Evolutionary conservation across 192 early-diverging fungal species (phyloP).

Genomic region (Coemansia asiatica): DNA sequence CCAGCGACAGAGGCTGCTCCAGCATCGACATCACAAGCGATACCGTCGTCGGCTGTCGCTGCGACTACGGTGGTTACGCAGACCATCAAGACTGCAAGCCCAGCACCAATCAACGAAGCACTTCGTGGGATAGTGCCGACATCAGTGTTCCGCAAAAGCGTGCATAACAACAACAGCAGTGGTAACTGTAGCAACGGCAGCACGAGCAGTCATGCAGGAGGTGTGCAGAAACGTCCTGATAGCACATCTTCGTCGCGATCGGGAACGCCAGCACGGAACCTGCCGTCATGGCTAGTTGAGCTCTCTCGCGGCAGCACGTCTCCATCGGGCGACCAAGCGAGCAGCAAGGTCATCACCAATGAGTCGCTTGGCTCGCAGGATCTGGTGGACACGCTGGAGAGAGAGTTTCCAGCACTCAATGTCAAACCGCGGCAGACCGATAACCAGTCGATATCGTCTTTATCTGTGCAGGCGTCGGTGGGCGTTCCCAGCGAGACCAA

Average conservation of each 20-base stretch:
- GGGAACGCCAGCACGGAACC: conserved; percentile 41
- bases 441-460: conserved; percentile 44
- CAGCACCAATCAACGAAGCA: conserved; percentile 50
- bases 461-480: conserved; percentile 48
- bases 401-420: conserved; percentile 38
- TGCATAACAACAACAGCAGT: conserved; percentile 20
- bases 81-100: conserved; percentile 30
- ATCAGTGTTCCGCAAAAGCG: conserved; percentile 54
- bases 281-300: conserved; percentile 53
- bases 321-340: conserved; percentile 6
- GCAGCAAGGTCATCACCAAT: conserved; percentile 10
- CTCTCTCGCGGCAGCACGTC: conserved; percentile 44
- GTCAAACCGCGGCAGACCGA: conserved; percentile 18
- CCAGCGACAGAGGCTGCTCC: neutral
- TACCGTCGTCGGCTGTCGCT: neutral
- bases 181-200: conserved; percentile 11
- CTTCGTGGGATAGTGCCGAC: conserved; percentile 54
- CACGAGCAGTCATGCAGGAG: conserved; percentile 1
- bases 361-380: conserved; percentile 38
- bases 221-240: conserved; percentile 18
- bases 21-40: neutral
- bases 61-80: conserved; percentile 3
- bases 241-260: conserved; percentile 36
- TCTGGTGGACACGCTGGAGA: conserved; percentile 41
- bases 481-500: conserved; percentile 39